These are phyloP conservation scores for Lathyrus sativus DNA, from an alignment of 306 rosid species.

Conservation along the genomic window DNA sequence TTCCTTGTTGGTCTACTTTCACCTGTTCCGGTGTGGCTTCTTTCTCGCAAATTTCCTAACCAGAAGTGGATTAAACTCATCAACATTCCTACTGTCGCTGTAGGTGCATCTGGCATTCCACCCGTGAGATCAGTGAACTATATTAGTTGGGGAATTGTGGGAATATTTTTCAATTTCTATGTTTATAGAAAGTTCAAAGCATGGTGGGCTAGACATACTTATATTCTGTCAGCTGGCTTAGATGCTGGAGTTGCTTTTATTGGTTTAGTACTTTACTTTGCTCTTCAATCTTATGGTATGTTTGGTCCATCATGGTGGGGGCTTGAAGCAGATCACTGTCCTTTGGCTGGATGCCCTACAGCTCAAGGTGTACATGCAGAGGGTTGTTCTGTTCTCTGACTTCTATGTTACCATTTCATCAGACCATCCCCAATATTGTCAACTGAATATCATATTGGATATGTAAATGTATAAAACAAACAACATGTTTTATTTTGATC, in stretches of 20 bases:
- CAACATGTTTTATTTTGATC: background rate
- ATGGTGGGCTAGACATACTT: slow-evolving; percentile 68
- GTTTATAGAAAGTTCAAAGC: slow-evolving; percentile 45
- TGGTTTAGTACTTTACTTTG: slow-evolving; percentile 49
- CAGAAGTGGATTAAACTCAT: slow-evolving; percentile 55
- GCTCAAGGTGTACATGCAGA: slow-evolving; percentile 48
- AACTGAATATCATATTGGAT: background rate
- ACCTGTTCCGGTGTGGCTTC: slow-evolving; percentile 57
- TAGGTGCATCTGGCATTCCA: slow-evolving; percentile 41
- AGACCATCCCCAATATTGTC: background rate
- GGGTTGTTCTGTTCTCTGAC: slow-evolving; percentile 52
- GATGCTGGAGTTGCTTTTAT: slow-evolving; percentile 71
- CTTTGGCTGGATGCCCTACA: slow-evolving; percentile 59
- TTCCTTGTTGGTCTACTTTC: slow-evolving; percentile 59
- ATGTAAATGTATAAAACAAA: background rate
- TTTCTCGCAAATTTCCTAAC: slow-evolving; percentile 45
- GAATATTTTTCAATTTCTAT: slow-evolving; percentile 58
- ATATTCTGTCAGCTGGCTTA: slow-evolving; percentile 59
- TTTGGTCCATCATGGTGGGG: slow-evolving; percentile 72
- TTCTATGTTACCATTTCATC: background rate
- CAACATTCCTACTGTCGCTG: slow-evolving; percentile 51
- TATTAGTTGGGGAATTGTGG: slow-evolving; percentile 54
- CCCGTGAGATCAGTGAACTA: slow-evolving; percentile 53
- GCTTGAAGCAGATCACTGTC: slow-evolving; percentile 43
- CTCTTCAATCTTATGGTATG: slow-evolving; percentile 46